Conservation (phyloP, 768 basidiomycete species). For the Collybia sordida region DNA sequence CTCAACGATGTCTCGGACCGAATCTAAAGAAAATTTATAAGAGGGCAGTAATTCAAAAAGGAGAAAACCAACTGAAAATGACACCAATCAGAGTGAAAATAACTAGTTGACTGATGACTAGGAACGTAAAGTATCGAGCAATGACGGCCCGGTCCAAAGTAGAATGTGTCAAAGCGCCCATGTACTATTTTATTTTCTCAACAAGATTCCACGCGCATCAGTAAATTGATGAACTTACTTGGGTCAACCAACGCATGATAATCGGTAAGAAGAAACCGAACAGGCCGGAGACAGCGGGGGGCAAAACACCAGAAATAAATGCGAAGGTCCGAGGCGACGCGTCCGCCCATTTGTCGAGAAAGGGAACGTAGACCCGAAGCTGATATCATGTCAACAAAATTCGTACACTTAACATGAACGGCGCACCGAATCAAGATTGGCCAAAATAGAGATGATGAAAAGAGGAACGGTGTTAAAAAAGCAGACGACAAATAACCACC, state of each 20-base stretch:
- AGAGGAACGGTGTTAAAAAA: conserved; percentile 96
- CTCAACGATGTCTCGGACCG: conserved; percentile 42
- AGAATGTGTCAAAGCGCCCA: conserved; percentile 67
- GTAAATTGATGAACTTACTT: conserved; percentile 46
- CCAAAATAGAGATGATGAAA: conserved; percentile 84
- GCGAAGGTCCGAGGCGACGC: conserved; percentile 71
- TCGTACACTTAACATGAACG: neutral
- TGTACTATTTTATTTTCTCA: conserved; percentile 60
- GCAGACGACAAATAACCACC: conserved; percentile 75
- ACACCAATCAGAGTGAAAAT: conserved; percentile 94
- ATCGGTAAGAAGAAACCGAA: conserved; percentile 92
- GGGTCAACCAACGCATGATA: conserved; percentile 87
- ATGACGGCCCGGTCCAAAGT: conserved; percentile 88
- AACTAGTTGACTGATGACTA: conserved; percentile 90
- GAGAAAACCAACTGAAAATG: conserved; percentile 82
- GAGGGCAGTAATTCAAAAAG: conserved; percentile 22
- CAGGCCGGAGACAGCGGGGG: conserved; percentile 82
- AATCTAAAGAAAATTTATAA: conserved; percentile 23
- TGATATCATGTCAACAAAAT: conserved; percentile 23
- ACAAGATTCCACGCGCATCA: conserved; percentile 55
- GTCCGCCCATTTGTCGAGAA: conserved; percentile 71
- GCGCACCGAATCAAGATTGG: conserved; percentile 82
- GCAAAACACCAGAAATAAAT: conserved; percentile 88
- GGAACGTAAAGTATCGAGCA: conserved; percentile 90
- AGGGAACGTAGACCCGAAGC: conserved; percentile 68